phyloP scores from a whole-genome alignment of 1,284 basidiomycete species.

The Tilletia walkeri region DNA sequence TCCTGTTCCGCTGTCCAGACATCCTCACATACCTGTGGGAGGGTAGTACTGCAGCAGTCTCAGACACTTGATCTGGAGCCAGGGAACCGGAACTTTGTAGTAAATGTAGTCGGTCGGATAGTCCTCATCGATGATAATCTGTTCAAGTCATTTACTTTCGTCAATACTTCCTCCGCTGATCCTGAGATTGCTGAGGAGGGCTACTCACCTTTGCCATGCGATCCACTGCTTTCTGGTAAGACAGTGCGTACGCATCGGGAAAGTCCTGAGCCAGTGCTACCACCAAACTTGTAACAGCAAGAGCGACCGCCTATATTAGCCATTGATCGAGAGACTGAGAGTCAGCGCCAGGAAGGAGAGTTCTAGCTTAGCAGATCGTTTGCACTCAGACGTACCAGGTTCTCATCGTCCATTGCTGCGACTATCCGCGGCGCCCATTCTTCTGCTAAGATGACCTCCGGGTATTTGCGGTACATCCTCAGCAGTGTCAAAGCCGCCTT shows the following conservation, averaged over 20 bases:
- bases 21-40: background rate
- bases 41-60: slow-evolving; percentile 93
- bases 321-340: background rate
- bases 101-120: slow-evolving; percentile 87
- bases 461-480: slow-evolving; percentile 90
- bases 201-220: slow-evolving; percentile 67
- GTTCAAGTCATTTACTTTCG: background rate
- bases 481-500: slow-evolving; percentile 94
- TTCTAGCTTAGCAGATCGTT: background rate
- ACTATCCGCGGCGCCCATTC: slow-evolving; percentile 96
- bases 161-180: background rate
- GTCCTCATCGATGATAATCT: slow-evolving; percentile 84
- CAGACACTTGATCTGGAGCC: slow-evolving; percentile 94
- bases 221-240: slow-evolving; percentile 91
- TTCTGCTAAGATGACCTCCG: slow-evolving; percentile 82
- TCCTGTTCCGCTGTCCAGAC: too few species aligned
- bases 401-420: slow-evolving; percentile 87
- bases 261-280: slow-evolving; percentile 92
- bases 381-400: slow-evolving; percentile 60
- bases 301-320: slow-evolving; percentile 71
- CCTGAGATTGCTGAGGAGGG: background rate
- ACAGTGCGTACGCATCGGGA: slow-evolving; percentile 81
- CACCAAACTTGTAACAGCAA: slow-evolving; percentile 90
- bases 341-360: background rate
- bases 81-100: slow-evolving; percentile 95